Conservation (phyloP, 192 early-diverging fungal species). For the Coemansia sp. region DNA sequence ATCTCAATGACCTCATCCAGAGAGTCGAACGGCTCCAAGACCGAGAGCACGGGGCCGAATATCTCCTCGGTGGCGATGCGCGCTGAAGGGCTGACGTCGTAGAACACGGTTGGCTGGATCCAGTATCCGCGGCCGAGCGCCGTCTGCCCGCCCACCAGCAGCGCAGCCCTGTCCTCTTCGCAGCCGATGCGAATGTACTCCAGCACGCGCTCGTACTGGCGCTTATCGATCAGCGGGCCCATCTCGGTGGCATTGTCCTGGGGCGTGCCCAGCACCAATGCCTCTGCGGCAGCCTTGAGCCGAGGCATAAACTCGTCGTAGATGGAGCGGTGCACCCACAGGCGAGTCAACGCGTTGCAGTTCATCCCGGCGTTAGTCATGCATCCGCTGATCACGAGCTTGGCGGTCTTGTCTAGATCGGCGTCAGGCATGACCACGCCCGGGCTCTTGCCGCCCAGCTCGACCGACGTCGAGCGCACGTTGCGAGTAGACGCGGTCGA, state of each 20-base stretch:
- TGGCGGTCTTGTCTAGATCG: slow-evolving; percentile 53
- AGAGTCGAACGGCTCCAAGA: slow-evolving; percentile 56
- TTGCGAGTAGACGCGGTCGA: slow-evolving; percentile 48
- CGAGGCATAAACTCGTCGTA: slow-evolving; percentile 66
- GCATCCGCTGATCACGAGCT: slow-evolving; percentile 50
- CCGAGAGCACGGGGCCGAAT: slow-evolving; percentile 63
- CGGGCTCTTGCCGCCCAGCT: slow-evolving; percentile 65
- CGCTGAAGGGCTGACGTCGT: slow-evolving; percentile 45
- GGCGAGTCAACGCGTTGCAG: slow-evolving; percentile 73
- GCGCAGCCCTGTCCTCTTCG: slow-evolving; percentile 21
- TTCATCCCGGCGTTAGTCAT: slow-evolving; percentile 74
- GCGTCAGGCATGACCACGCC: slow-evolving; percentile 59
- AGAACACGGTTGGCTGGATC: slow-evolving; percentile 64
- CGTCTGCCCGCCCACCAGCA: slow-evolving; percentile 44
- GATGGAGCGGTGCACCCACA: slow-evolving; percentile 70
- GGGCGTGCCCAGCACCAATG: slow-evolving; percentile 25
- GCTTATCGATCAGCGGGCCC: slow-evolving; percentile 59
- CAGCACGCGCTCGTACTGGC: slow-evolving; percentile 61
- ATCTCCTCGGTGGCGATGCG: slow-evolving; percentile 61
- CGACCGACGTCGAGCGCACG: slow-evolving; percentile 55
- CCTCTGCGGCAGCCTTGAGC: slow-evolving; percentile 52
- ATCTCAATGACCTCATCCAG: slow-evolving; percentile 56
- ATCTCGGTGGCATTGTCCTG: slow-evolving; percentile 33
- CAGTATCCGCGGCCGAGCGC: slow-evolving; percentile 52
- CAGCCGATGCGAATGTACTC: slow-evolving; percentile 54